These are phyloP conservation scores for Backusella westeae DNA, from an alignment of 192 early-diverging fungal genomes.

Conservation along the genomic window DNA sequence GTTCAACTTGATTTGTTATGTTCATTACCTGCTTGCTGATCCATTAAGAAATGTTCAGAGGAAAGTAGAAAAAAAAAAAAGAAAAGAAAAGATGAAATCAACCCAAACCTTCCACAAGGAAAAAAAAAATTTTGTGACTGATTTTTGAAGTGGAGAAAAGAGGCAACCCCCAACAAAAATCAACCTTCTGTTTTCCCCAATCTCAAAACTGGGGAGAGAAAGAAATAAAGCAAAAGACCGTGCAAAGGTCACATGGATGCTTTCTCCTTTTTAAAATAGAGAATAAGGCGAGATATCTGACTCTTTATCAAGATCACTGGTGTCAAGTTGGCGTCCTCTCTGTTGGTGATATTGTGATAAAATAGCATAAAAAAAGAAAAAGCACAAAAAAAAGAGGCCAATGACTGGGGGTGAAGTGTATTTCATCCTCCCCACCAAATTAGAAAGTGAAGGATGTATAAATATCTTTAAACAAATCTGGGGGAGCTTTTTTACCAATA, in stretches of 20 bases:
- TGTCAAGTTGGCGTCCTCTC: too few relatives aligned
- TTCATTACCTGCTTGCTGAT: constrained; percentile 1
- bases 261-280: too few relatives aligned
- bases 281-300: too few relatives aligned
- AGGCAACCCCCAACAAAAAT: too few relatives aligned
- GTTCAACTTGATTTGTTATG: neutral
- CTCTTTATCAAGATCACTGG: too few relatives aligned
- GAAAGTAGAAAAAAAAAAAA: neutral
- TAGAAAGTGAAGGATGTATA: neutral
- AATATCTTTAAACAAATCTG: neutral
- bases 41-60: constrained; percentile 1
- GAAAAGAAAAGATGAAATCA: neutral
- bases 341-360: too few relatives aligned
- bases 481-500: neutral
- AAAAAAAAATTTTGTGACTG: too few relatives aligned
- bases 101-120: neutral
- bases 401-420: neutral
- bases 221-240: too few relatives aligned
- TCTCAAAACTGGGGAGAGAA: too few relatives aligned
- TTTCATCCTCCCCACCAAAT: neutral
- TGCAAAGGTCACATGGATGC: too few relatives aligned
- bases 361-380: neutral
- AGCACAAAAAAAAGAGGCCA: neutral
- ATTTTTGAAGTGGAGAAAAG: too few relatives aligned
- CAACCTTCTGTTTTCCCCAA: too few relatives aligned